Conservation (phyloP, 805 yeast genomes). For the Metschnikowia lunata region DNA sequence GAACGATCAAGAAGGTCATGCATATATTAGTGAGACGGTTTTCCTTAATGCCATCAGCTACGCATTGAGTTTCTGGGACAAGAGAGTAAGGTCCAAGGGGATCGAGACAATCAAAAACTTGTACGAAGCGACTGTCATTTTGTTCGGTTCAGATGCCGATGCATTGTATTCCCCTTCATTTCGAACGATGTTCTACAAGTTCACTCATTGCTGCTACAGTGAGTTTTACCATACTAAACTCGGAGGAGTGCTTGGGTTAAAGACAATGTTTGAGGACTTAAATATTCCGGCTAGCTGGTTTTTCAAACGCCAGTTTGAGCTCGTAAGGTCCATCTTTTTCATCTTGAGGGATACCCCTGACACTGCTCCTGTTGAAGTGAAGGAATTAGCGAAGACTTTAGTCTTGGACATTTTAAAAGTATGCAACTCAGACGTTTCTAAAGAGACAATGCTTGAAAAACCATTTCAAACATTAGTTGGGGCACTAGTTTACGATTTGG, state of each 20-base stretch:
- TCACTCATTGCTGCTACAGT: conserved; percentile 88
- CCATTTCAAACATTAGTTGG: conserved; percentile 79
- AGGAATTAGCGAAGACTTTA: conserved; percentile 64
- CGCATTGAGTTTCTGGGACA: conserved; percentile 74
- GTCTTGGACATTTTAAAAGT: conserved; percentile 58
- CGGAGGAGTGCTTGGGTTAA: conserved; percentile 85
- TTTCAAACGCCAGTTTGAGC: conserved; percentile 72
- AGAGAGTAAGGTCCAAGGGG: conserved; percentile 69
- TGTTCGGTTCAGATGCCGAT: conserved; percentile 65
- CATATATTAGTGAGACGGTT: conserved; percentile 62
- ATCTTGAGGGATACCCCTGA: conserved; percentile 85
- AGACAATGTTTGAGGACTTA: conserved; percentile 64
- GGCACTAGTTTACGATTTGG: conserved; percentile 87
- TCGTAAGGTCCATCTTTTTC: conserved; percentile 81
- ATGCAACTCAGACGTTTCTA: conserved; percentile 59
- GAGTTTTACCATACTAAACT: conserved; percentile 80
- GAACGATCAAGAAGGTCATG: conserved; percentile 73
- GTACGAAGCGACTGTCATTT: conserved; percentile 52
- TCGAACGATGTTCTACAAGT: conserved; percentile 69
- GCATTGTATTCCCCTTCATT: conserved; percentile 72
- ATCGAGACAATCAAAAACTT: conserved; percentile 59
- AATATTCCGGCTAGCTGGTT: conserved; percentile 70
- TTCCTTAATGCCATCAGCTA: conserved; percentile 70
- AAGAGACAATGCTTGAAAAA: conserved; percentile 60
- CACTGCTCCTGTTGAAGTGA: conserved; percentile 79